A percentile compares a stretch with the other conserved stretches of the same genome.
These are phyloP conservation scores for Colletotrichum scovillei DNA, from an alignment of 2,329 filamentous ascomycete genomes.

Conservation along the genomic window DNA sequence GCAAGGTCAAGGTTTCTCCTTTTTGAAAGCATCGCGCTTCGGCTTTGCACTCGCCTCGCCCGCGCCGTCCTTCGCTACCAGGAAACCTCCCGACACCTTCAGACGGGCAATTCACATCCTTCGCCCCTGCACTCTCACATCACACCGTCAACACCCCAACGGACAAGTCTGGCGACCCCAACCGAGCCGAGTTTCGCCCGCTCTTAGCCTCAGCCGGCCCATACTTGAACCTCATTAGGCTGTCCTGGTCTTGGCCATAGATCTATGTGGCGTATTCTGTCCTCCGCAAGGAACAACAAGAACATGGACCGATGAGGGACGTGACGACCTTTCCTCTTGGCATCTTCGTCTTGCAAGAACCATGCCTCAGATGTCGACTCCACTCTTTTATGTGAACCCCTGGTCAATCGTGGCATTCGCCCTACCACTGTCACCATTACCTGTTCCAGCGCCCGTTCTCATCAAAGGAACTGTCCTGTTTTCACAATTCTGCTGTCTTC, in stretches of 20 bases:
- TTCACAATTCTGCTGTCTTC: background rate
- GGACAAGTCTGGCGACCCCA: background rate
- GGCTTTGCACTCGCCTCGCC: background rate
- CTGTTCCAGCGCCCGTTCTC: slow-evolving; percentile 4
- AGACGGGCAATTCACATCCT: background rate
- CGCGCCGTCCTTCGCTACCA: too few species aligned
- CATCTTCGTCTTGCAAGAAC: slow-evolving; percentile 10
- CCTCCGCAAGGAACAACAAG: background rate
- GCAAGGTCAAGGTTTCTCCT: background rate
- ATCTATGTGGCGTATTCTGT: background rate
- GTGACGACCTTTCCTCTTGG: slow-evolving; percentile 8
- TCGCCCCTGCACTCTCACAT: background rate
- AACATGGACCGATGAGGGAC: background rate
- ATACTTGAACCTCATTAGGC: slow-evolving; percentile 20
- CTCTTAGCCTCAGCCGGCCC: slow-evolving; percentile 16
- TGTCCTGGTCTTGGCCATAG: slow-evolving; percentile 23
- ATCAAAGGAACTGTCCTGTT: background rate
- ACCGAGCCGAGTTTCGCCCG: background rate
- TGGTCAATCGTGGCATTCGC: slow-evolving; percentile 29
- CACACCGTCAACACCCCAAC: background rate
- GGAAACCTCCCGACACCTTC: background rate
- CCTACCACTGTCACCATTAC: background rate
- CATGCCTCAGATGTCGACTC: slow-evolving; percentile 25
- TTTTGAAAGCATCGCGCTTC: background rate
- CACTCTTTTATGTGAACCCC: slow-evolving; percentile 25